Conservation (phyloP, 805 yeast species). For the Kluyveromyces nonfermentans region DNA sequence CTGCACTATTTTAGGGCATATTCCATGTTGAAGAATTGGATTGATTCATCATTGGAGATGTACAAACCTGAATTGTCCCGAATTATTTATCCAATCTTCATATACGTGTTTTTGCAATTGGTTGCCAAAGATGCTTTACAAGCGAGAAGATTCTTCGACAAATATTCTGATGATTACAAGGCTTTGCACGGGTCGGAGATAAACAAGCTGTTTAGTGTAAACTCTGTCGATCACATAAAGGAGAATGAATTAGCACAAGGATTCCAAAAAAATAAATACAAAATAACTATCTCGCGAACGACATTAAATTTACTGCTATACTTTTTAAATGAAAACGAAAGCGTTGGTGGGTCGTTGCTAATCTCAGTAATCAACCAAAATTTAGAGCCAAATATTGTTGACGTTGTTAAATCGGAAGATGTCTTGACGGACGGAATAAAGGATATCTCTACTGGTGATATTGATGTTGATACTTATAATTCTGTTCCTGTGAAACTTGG, state of each 20-base stretch:
- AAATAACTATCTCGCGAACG: slow-evolving; percentile 69
- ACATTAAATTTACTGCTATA: slow-evolving; percentile 75
- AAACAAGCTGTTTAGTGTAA: slow-evolving; percentile 59
- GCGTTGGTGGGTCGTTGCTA: slow-evolving; percentile 80
- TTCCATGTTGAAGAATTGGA: slow-evolving; percentile 75
- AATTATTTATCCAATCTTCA: slow-evolving; percentile 84
- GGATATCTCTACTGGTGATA: slow-evolving; percentile 28
- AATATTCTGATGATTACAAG: slow-evolving; percentile 62
- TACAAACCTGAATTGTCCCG: slow-evolving; percentile 82
- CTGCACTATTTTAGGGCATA: slow-evolving; percentile 79
- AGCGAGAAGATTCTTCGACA: slow-evolving; percentile 70
- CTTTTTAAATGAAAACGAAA: slow-evolving; percentile 85
- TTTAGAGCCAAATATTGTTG: slow-evolving; percentile 40
- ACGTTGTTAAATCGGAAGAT: slow-evolving; percentile 29
- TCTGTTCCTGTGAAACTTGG: slow-evolving; percentile 62
- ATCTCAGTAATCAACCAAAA: slow-evolving; percentile 82
- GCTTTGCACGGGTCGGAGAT: slow-evolving; percentile 73
- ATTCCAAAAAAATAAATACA: slow-evolving; percentile 64
- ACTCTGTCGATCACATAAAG: slow-evolving; percentile 68
- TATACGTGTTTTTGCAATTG: slow-evolving; percentile 76
- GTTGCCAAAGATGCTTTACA: slow-evolving; percentile 51
- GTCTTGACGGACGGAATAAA: slow-evolving; percentile 28
- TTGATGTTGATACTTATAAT: slow-evolving; percentile 21
- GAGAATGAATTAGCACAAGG: slow-evolving; percentile 77
- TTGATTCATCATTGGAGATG: slow-evolving; percentile 81